These are phyloP conservation scores for Cercospora sp. DNA, from an alignment of 2,329 filamentous ascomycete genomes.

Conservation along the genomic window DNA sequence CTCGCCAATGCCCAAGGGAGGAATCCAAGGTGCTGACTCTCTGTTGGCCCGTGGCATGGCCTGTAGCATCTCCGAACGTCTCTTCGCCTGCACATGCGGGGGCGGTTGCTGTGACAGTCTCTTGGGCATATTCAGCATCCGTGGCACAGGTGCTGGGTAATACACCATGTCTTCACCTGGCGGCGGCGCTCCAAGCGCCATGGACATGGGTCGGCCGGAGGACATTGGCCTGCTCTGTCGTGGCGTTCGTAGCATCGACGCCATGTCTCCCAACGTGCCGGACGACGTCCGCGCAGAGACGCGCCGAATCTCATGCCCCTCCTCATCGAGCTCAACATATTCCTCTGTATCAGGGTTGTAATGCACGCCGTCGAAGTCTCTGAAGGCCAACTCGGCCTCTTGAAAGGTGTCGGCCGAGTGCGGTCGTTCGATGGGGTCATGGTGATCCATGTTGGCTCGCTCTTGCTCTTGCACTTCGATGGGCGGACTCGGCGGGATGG, in stretches of 20 bases:
- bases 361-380: conserved; percentile 80
- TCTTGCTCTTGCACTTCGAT: conserved; percentile 27
- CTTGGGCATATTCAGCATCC: conserved; percentile 88
- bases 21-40: conserved; percentile 54
- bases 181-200: conserved; percentile 50
- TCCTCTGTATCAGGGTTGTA: conserved; percentile 58
- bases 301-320: conserved; percentile 38
- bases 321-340: conserved; percentile 36
- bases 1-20: conserved; percentile 31
- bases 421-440: conserved; percentile 45
- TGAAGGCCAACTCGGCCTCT: conserved; percentile 67
- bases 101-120: conserved; percentile 76
- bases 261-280: conserved; percentile 33
- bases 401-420: conserved; percentile 63
- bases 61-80: conserved; percentile 70
- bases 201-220: conserved; percentile 42
- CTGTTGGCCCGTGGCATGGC: conserved; percentile 51
- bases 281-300: conserved; percentile 37
- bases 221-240: conserved; percentile 51
- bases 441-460: conserved; percentile 26
- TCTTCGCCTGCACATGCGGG: conserved; percentile 63
- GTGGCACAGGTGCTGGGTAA: conserved; percentile 91
- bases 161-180: conserved; percentile 83
- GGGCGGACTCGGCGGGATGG: conserved; percentile 32
- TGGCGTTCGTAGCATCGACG: conserved; percentile 34